Base-by-base conservation (phyloP, 306 rosid species). In the Sesbania bispinosa region DNA sequence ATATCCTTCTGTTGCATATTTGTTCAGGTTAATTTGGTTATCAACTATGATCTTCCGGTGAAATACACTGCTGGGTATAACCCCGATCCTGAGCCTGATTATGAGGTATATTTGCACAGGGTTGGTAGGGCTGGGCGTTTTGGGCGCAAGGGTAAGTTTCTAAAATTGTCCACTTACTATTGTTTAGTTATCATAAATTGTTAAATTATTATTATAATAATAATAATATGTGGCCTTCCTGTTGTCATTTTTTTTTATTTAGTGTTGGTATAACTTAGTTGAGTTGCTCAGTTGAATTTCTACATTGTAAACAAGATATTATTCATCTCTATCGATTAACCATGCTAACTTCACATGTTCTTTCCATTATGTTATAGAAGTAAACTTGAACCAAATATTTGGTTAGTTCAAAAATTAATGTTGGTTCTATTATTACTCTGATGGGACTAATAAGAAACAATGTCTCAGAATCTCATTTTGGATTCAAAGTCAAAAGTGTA, bases 91-190 rank as follows among this genome's bases (percentile, higher is more conserved):
- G 96, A 89, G 54, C 98, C 98, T 6, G 95, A 92, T 58, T 89
- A 32, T 55, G 96, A 92, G 83, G 96, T 89, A 54, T 92, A 92
- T 73, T 77, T 92, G 66, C 96, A 92, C 54, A 82, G 98, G 69
- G 85, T 92, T 67, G 98, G 98, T 51, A 78, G 98, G 74, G 95
- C 98, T 13, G 98, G 96, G 52, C 92, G 96, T 38, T 92, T 92
- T 60, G 98, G 98, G 42, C 92, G 90, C 74, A 92, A 89, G 84
- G 94, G 97, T 92, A 73, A 76, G 84, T 59, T 79, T 48, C 30
- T 15, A 46, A 35, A 15, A n/a, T n/a, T 65, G 46, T 7, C 26
- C 26, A 16, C 14, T 69, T 42, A 10, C 10, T 27, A 27, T 55
- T 69, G 6, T 53, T n/a, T 45, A 43, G 3, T 42, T 62, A 45